Evolutionary conservation across 2,329 filamentous ascomycete species (phyloP), one percentile per base, ranked within the genome.

Genomic region (Immersiporthe knoxdaviesiana): DNA sequence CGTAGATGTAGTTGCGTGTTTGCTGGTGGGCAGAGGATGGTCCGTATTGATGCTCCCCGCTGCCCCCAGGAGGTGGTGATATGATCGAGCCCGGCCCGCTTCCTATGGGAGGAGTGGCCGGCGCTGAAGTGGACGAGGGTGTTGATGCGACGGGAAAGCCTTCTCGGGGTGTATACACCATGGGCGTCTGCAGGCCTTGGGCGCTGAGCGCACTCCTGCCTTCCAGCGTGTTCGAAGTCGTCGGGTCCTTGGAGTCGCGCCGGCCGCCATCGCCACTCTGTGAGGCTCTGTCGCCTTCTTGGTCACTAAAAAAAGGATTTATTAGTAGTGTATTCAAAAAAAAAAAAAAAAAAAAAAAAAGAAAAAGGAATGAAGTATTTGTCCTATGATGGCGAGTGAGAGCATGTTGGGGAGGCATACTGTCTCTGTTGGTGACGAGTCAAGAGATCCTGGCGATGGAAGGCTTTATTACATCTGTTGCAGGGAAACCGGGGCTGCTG

Each of bases 371-470:
- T 7, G 10, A 16, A 16, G 14, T 30, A 63, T 65, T 66, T 12
- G 5, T 39, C 2, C 37, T 10, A 2, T 39, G 35, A 35, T 3
- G 35, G 35, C 35, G 35, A 8, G 35, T 8, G 35, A 35, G 8
- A 39, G 37, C 6, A 39, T 7, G 11, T 39, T 7, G 37, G 37
- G 11, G 11, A 66, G 12, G 78, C 82, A 75, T 75, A 87, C 84
- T 87, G 85, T 79, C 82, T 79, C 71, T 82, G 80, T 68, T 81
- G 76, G 73, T 90, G 88, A 50, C 88, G 84, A n/a, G 85, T 81
- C 24, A 90, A 80, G 14, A 90, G 78, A 75, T 90, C 88, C 60
- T 84, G 82, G 66, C 88, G 83, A 72, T 88, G 84, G 71, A 90
- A 90, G 18, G 81, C 80, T 71, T 84, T 84, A 52, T 84, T 85